A percentile compares a stretch with the other conserved stretches of the same genome.
Conservation (phyloP, 2,329 filamentous ascomycete genomes). For the Triangularia setosa region DNA sequence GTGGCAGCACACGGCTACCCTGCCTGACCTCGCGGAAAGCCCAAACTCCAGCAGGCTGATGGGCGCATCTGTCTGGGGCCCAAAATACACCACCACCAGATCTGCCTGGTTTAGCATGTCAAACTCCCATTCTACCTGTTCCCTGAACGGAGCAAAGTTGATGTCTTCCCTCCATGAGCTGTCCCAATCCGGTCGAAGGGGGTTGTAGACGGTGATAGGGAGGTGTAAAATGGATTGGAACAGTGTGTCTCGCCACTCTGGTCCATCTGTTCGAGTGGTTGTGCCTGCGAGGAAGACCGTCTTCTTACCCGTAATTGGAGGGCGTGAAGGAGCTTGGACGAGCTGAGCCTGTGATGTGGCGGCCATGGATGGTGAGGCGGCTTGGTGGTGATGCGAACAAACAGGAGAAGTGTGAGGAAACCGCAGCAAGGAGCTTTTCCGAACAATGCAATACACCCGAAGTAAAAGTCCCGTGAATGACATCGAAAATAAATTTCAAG, state of each 20-base stretch:
- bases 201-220: conserved; percentile 55
- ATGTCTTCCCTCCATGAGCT: conserved; percentile 48
- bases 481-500: too few species aligned
- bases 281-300: conserved; percentile 57
- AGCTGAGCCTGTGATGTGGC: conserved; percentile 12
- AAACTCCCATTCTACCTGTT: conserved; percentile 61
- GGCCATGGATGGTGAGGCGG: not conserved
- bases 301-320: conserved; percentile 15
- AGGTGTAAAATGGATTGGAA: conserved; percentile 37
- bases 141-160: conserved; percentile 41
- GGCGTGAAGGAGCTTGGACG: conserved; percentile 15
- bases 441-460: too few species aligned
- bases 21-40: conserved; percentile 42
- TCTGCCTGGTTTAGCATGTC: conserved; percentile 49
- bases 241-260: conserved; percentile 51
- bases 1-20: conserved; percentile 51
- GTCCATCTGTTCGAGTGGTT: conserved; percentile 40
- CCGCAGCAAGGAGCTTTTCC: too few species aligned
- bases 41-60: conserved; percentile 60
- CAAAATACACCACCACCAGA: conserved; percentile 56
- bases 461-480: not conserved
- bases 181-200: conserved; percentile 55
- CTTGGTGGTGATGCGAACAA: not conserved
- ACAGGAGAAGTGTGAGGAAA: not conserved
- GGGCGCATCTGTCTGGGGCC: conserved; percentile 48